Evolutionary conservation across 352 stramenopile genomes (phyloP), one percentile per base, ranked within the genome.

Genomic region (Pythium biforme): DNA sequence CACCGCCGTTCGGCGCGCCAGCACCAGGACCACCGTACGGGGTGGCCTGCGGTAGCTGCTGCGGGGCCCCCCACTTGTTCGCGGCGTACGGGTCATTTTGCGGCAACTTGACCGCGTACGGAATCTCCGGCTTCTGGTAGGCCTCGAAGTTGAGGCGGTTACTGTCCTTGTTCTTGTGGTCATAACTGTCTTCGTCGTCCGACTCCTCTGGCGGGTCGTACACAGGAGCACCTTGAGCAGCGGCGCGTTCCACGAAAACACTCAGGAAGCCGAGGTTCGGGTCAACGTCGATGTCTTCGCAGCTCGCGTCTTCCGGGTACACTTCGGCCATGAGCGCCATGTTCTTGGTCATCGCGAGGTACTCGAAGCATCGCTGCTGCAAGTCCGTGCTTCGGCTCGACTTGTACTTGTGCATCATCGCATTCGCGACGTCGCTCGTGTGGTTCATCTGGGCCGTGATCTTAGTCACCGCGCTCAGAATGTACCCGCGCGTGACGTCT

Each of bases 341-440:
- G 58, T 95, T 92, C 60, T 96, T 97, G 39, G 97, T 89, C 34
- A 99, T 81, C 7, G 85, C 87, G 17, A 98, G 79, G 69, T 99
- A 99, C 86, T 99, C 97, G 57, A 99, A 95, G 76, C 97, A 99
- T n/a, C 97, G 95, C 76, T 99, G 96, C 75, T 99, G 97, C 27
- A 99, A 76, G 68, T 99, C 96, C 31, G 95, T 94, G 74, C 98
- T 96, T 23, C 89, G 87, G 33, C 91, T 98, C 46, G 87, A 89
- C 56, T 96, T 98, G 80, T 98, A 99, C 69, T 98, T 97, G 70
- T 98, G 86, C 79, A 99, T 95, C 62, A 99, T 84, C 20, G 91
- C 86, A n/a, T 97, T 92, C 0, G 94, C 85, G 6, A 93, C 74
- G 56, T 96, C 81, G 25, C 93, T 81, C 27, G 91, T 86, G 79